Percentiles rank a stretch among this genome's conserved stretches.
Evolutionary conservation across 2,329 filamentous ascomycete genomes (phyloP).

Genomic region (Leptographium wingfieldii): DNA sequence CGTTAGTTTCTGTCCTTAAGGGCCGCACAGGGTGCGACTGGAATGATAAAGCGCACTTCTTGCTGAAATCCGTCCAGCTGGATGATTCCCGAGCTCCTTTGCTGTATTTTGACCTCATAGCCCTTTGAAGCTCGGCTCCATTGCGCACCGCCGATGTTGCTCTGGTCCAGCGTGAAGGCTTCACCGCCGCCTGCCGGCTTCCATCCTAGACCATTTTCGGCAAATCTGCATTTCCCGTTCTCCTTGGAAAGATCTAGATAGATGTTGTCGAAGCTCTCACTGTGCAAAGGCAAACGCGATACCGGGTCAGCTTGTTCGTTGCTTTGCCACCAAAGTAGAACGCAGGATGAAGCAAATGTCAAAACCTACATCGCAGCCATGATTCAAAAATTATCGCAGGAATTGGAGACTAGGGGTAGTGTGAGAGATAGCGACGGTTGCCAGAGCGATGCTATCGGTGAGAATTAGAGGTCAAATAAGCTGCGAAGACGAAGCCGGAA

Average conservation of each 20-base stretch:
- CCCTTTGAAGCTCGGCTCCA: conserved; percentile 92
- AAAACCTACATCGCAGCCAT: conserved; percentile 8
- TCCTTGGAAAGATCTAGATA: conserved; percentile 91
- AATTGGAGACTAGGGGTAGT: no score
- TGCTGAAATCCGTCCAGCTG: conserved; percentile 92
- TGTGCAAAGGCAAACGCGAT: conserved; percentile 19
- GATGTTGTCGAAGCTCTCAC: conserved; percentile 94
- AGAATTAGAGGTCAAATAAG: neutral
- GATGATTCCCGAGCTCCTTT: conserved; percentile 71
- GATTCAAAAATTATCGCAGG: neutral
- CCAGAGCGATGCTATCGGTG: neutral
- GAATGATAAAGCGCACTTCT: conserved; percentile 36
- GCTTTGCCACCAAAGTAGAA: neutral
- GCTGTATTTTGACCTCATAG: conserved; percentile 84
- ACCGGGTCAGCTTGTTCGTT: neutral
- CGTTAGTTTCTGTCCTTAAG: neutral
- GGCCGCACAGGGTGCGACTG: neutral
- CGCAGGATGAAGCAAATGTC: neutral
- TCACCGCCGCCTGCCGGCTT: conserved; percentile 79
- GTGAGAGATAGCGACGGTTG: neutral
- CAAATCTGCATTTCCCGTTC: conserved; percentile 84
- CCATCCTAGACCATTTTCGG: conserved; percentile 91
- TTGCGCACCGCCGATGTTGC: conserved; percentile 74
- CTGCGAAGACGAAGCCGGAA: neutral
- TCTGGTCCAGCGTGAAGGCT: conserved; percentile 83